These are phyloP conservation scores for Sisymbrium irio DNA, from an alignment of 345 rosid species.

Conservation along the genomic window DNA sequence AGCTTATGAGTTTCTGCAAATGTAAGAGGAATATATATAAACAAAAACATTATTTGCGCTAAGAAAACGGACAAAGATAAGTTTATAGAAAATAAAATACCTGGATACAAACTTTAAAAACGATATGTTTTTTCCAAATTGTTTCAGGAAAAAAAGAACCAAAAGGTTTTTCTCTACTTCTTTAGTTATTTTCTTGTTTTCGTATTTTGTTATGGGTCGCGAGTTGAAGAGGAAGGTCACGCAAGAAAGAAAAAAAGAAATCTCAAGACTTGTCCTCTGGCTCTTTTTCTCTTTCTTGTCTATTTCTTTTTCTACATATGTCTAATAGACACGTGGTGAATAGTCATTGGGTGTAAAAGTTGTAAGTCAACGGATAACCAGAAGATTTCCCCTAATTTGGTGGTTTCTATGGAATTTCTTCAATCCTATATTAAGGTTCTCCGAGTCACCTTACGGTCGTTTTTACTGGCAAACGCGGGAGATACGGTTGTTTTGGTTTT, in stretches of 20 bases:
- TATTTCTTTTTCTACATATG: constrained; percentile 25
- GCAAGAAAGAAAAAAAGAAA: constrained; percentile 9
- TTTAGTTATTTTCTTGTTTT: constrained; percentile 6
- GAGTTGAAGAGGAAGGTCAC: constrained; percentile 17
- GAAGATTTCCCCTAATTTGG: constrained; percentile 15
- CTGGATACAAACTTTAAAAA: background rate
- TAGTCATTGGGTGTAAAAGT: constrained; percentile 17
- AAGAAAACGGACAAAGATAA: background rate
- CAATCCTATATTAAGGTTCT: constrained; percentile 24
- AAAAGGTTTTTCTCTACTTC: background rate
- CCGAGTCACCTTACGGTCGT: constrained; percentile 1
- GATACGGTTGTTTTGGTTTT: constrained; percentile 17
- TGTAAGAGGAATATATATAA: background rate
- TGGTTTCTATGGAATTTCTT: constrained; percentile 10
- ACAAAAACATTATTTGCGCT: background rate
- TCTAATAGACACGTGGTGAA: background rate
- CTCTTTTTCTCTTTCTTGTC: constrained; percentile 15
- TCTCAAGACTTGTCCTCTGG: constrained; percentile 11
- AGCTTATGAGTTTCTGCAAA: constrained; percentile 17
- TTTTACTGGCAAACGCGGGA: constrained; percentile 30
- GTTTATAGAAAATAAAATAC: constrained; percentile 5
- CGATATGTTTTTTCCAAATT: background rate
- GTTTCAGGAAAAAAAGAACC: background rate
- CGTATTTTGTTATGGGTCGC: background rate
- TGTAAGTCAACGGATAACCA: constrained; percentile 34